Percentiles rank a stretch among this genome's conserved stretches.
Conservation (phyloP, 2,329 filamentous ascomycete species). For the Verticillium albo-atrum region DNA sequence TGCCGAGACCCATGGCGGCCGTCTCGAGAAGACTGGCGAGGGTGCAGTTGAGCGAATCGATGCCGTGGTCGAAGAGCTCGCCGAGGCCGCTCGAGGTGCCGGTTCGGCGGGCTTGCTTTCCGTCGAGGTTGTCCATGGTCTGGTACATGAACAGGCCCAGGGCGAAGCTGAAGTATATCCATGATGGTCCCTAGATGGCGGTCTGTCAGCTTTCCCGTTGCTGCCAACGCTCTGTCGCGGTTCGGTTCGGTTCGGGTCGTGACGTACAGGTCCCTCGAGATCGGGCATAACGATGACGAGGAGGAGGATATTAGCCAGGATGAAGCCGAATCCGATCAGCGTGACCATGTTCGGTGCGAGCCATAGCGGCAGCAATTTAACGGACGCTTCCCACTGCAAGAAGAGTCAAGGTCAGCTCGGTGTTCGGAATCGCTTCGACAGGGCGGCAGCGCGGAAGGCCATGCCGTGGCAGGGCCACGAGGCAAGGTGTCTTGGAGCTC, state of each 20-base stretch:
- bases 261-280: slow-evolving; percentile 76
- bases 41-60: slow-evolving; percentile 97
- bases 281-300: slow-evolving; percentile 82
- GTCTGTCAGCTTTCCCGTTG: background rate
- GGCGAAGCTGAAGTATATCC: slow-evolving; percentile 95
- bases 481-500: background rate
- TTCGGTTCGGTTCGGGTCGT: background rate
- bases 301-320: slow-evolving; percentile 73
- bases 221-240: too few relatives aligned
- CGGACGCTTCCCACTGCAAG: slow-evolving; percentile 89
- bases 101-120: slow-evolving; percentile 92
- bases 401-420: slow-evolving; percentile 9
- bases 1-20: slow-evolving; percentile 86
- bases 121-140: slow-evolving; percentile 98
- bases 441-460: slow-evolving; percentile 1
- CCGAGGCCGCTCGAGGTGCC: slow-evolving; percentile 92
- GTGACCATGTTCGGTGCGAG: slow-evolving; percentile 98
- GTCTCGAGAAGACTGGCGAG: slow-evolving; percentile 87
- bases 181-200: slow-evolving; percentile 66
- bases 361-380: slow-evolving; percentile 90
- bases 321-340: slow-evolving; percentile 89
- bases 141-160: slow-evolving; percentile 98
- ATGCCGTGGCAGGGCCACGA: slow-evolving; percentile 8
- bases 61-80: slow-evolving; percentile 97
- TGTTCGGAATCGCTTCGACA: slow-evolving; percentile 9